phyloP scores from a whole-genome alignment of 2,329 filamentous ascomycete genomes.

The Pseudonectria buxi region DNA sequence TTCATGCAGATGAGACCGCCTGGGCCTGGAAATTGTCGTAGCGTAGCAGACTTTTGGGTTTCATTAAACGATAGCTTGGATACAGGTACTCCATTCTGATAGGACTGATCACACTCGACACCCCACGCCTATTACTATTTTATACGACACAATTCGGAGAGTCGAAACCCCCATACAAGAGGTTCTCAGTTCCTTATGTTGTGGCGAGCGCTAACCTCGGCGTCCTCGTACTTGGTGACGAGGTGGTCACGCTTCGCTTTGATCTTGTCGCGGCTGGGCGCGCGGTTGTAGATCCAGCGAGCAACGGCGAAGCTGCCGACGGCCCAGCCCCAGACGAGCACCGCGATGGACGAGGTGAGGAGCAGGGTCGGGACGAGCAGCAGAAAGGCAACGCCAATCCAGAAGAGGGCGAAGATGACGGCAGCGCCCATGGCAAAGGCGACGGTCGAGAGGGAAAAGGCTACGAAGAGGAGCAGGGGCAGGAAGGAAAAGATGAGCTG shows the following conservation, averaged over 20 bases:
- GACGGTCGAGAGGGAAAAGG: slow-evolving; percentile 57
- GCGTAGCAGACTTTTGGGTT: too few species aligned
- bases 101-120: neutral
- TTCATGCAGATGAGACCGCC: too few species aligned
- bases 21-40: too few species aligned
- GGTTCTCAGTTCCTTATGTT: too few species aligned
- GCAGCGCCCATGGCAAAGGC: slow-evolving; percentile 57
- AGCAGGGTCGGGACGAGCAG: slow-evolving; percentile 64
- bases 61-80: too few species aligned
- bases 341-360: slow-evolving; percentile 54
- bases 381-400: slow-evolving; percentile 58
- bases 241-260: slow-evolving; percentile 15
- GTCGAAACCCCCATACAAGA: too few species aligned
- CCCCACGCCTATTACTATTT: too few species aligned
- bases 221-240: slow-evolving; percentile 16
- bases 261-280: slow-evolving; percentile 17
- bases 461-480: slow-evolving; percentile 61
- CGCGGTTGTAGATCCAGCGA: slow-evolving; percentile 38
- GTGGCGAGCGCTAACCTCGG: neutral
- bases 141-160: too few species aligned
- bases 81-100: neutral
- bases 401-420: slow-evolving; percentile 60
- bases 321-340: slow-evolving; percentile 62
- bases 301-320: slow-evolving; percentile 50
- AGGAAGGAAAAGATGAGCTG: slow-evolving; percentile 60